These are phyloP conservation scores for Cyclotella sp. DNA, from an alignment of 108 stramenopile genomes.

Conservation along the genomic window DNA sequence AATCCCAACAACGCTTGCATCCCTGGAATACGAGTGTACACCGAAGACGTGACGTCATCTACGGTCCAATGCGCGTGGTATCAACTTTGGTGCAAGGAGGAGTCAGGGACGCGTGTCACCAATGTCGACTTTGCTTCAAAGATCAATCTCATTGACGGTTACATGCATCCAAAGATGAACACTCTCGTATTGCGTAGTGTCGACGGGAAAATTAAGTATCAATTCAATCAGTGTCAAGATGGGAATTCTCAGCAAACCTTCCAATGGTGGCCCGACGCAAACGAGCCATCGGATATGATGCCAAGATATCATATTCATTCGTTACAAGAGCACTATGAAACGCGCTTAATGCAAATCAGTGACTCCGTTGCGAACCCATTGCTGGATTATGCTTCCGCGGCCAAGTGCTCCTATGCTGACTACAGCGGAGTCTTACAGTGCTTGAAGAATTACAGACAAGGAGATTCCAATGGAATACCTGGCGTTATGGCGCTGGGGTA, in stretches of 20 bases:
- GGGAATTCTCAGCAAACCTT: slow-evolving; percentile 11
- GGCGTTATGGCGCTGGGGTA: slow-evolving; percentile 22
- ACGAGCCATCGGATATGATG: slow-evolving; percentile 16
- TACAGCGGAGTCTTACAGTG: slow-evolving; percentile 8
- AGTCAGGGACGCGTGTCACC: slow-evolving; percentile 20
- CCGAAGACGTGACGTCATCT: slow-evolving; percentile 13
- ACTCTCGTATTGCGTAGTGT: slow-evolving; percentile 17
- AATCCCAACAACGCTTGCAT: slow-evolving; percentile 33
- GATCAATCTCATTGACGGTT: slow-evolving; percentile 28
- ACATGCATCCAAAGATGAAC: slow-evolving; percentile 41
- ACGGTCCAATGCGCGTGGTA: slow-evolving; percentile 19
- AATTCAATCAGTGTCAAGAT: slow-evolving; percentile 18
- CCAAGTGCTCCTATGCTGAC: slow-evolving; percentile 16
- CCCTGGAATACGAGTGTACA: slow-evolving; percentile 38
- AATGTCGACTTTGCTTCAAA: slow-evolving; percentile 46
- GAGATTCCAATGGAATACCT: not conserved
- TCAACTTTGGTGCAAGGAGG: slow-evolving; percentile 24
- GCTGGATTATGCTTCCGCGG: slow-evolving; percentile 23
- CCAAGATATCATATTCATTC: slow-evolving; percentile 18
- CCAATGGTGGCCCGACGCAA: slow-evolving; percentile 44
- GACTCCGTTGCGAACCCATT: not conserved
- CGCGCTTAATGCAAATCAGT: slow-evolving; percentile 21
- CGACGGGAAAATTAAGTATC: slow-evolving; percentile 20
- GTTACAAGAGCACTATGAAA: slow-evolving; percentile 24
- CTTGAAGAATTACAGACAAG: slow-evolving; percentile 9